These are phyloP conservation scores for Pseudozyma sp. DNA, from an alignment of 1,284 basidiomycete genomes.

Conservation along the genomic window DNA sequence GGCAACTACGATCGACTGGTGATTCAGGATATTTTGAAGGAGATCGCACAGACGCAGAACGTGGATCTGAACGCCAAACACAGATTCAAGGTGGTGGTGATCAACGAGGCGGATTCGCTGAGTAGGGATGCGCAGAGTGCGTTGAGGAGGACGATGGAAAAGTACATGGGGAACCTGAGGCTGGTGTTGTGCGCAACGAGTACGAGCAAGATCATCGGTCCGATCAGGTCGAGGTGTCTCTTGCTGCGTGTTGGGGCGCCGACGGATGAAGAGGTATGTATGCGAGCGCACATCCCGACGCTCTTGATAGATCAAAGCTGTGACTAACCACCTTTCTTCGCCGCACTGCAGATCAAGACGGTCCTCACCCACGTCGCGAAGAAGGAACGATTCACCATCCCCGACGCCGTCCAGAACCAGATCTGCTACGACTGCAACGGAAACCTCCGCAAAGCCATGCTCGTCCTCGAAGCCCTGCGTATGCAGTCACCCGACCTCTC, in stretches of 20 bases:
- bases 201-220: constrained; percentile 94
- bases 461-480: constrained; percentile 93
- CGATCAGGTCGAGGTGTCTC: constrained; percentile 93
- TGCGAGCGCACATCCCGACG: too few relatives aligned
- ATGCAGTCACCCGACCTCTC: constrained; percentile 73
- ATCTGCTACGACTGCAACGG: constrained; percentile 86
- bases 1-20: constrained; percentile 95
- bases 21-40: constrained; percentile 96
- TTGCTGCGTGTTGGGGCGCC: constrained; percentile 94
- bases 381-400: constrained; percentile 83
- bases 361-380: constrained; percentile 84
- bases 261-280: constrained; percentile 74
- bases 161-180: constrained; percentile 97
- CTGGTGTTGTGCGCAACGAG: constrained; percentile 98
- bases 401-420: constrained; percentile 78
- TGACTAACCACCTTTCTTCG: not conserved
- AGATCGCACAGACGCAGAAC: constrained; percentile 98
- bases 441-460: constrained; percentile 92
- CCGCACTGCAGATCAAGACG: constrained; percentile 76
- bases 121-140: constrained; percentile 97
- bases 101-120: constrained; percentile 96
- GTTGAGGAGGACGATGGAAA: constrained; percentile 95
- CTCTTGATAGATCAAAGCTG: too few relatives aligned
- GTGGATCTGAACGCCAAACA: constrained; percentile 95
- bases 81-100: constrained; percentile 98